Evolutionary conservation across 2,329 filamentous ascomycete species (phyloP).

Genomic region (Westerdykella aurantiaca): DNA sequence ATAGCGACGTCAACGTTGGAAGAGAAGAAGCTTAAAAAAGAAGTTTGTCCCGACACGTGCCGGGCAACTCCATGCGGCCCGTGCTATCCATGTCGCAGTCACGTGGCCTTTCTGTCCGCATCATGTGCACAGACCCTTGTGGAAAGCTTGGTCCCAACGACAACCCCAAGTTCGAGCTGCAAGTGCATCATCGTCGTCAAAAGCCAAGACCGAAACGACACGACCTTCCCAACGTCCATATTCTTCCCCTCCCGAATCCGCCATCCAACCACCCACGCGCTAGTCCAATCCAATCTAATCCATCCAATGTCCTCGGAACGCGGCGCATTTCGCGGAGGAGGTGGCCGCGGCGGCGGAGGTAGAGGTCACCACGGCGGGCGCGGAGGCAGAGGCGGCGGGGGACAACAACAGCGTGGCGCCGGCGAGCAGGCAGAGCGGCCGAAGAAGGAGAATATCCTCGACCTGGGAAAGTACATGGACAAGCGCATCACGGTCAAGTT

Average conservation of each 20-base stretch:
- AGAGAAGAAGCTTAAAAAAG: too few species aligned
- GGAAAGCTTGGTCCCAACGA: too few species aligned
- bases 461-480: constrained; percentile 93
- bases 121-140: too few species aligned
- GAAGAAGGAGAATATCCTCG: constrained; percentile 98
- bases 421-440: constrained; percentile 56
- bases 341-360: constrained; percentile 40
- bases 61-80: too few species aligned
- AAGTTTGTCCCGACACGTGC: too few species aligned
- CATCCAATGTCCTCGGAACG: constrained; percentile 52
- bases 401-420: constrained; percentile 7
- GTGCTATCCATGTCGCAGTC: too few species aligned
- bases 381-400: constrained; percentile 15
- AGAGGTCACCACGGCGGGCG: constrained; percentile 36
- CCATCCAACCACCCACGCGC: constrained; percentile 7
- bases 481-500: constrained; percentile 95
- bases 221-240: not conserved
- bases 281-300: not conserved
- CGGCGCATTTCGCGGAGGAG: constrained; percentile 45
- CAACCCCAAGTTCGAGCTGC: too few species aligned
- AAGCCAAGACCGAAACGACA: not conserved
- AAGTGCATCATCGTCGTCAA: too few species aligned
- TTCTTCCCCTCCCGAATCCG: not conserved
- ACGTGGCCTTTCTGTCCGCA: too few species aligned
- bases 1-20: too few species aligned